These are phyloP conservation scores for Dendrobium nobile DNA, from an alignment of 106 monocot genomes.

Conservation along the genomic window DNA sequence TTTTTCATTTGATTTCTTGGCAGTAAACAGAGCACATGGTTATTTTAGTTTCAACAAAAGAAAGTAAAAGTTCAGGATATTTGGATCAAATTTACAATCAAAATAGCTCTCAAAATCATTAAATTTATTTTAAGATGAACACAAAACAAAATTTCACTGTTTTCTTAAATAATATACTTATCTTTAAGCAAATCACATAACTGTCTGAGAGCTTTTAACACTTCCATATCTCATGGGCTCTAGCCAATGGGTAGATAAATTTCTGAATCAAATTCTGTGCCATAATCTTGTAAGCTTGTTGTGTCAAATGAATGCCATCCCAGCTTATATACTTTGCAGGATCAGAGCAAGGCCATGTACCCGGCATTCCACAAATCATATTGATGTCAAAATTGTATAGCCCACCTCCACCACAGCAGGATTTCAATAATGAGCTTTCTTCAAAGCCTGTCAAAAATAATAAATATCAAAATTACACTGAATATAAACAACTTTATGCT, in stretches of 20 bases:
- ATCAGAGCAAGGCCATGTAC: constrained; percentile 17
- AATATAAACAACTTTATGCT: too few relatives aligned
- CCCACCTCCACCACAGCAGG: constrained; percentile 42
- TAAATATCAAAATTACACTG: too few relatives aligned
- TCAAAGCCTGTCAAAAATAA: constrained; percentile 25
- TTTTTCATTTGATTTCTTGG: too few relatives aligned
- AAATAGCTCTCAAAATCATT: too few relatives aligned
- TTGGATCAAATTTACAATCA: too few relatives aligned
- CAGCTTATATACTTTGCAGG: constrained; percentile 32
- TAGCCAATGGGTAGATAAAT: background rate
- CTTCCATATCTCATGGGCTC: background rate
- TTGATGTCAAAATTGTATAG: constrained; percentile 29
- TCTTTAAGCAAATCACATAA: background rate
- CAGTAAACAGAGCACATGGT: too few relatives aligned
- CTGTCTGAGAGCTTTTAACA: background rate
- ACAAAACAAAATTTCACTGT: too few relatives aligned
- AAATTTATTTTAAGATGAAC: too few relatives aligned
- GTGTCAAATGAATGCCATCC: constrained; percentile 46
- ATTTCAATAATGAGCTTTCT: constrained; percentile 9
- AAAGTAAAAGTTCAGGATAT: too few relatives aligned
- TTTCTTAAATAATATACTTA: too few relatives aligned
- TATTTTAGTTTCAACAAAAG: too few relatives aligned
- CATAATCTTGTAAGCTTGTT: constrained; percentile 24
- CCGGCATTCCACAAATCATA: constrained; percentile 23
- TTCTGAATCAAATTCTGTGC: constrained; percentile 17